Percentiles rank a stretch among this genome's conserved stretches.
Evolutionary conservation across 495 filamentous ascomycete species (phyloP).

Genomic region (Umbilicaria muhlenbergii): DNA sequence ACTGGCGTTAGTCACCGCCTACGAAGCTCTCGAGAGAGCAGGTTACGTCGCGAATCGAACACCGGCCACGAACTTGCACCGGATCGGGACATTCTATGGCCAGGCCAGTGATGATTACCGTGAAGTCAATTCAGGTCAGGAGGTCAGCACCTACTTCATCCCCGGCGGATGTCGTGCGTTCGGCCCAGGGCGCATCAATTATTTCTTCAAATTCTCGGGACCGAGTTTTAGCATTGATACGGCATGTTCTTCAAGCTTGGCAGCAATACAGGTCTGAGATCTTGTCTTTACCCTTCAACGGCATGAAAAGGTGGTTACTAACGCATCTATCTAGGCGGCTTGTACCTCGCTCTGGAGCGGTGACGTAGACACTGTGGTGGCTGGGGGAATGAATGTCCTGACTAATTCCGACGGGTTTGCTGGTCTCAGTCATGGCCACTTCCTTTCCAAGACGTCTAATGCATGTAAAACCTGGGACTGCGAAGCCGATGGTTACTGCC

Average conservation of each 20-base stretch:
- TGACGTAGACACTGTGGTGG: constrained; percentile 56
- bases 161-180: constrained; percentile 18
- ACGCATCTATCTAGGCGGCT: constrained; percentile 30
- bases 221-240: constrained; percentile 60
- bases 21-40: constrained; percentile 23
- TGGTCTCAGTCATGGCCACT: constrained; percentile 50
- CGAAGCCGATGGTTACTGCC: constrained; percentile 54
- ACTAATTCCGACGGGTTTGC: constrained; percentile 56
- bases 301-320: no score
- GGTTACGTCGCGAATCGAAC: constrained; percentile 17
- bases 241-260: constrained; percentile 52
- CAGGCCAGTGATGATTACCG: constrained; percentile 20
- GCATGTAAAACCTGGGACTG: constrained; percentile 51
- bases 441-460: constrained; percentile 34
- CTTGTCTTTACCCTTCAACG: no score
- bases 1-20: constrained; percentile 18
- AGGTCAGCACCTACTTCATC: constrained; percentile 16
- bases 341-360: constrained; percentile 48
- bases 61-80: constrained; percentile 6
- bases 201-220: constrained; percentile 30
- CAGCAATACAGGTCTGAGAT: background rate
- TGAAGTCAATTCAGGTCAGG: constrained; percentile 15
- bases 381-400: constrained; percentile 51
- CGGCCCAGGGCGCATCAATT: constrained; percentile 13
- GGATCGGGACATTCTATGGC: constrained; percentile 23